These are phyloP conservation scores for Acidomyces sp. DNA, from an alignment of 495 filamentous ascomycete species.

Conservation along the genomic window DNA sequence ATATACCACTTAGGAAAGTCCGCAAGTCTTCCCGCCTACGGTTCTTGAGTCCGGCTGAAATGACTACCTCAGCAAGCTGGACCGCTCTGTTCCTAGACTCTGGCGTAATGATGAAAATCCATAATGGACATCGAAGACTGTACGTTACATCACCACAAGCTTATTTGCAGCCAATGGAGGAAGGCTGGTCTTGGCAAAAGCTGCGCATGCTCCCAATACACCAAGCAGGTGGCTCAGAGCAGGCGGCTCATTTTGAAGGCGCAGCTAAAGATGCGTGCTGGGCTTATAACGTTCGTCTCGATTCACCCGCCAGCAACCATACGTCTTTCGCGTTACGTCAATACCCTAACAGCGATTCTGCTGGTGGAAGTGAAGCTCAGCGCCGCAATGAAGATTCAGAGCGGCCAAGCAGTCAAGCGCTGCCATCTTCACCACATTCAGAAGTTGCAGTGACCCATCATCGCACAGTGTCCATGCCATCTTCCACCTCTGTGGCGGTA, in stretches of 20 bases:
- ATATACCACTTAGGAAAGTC: slow-evolving; percentile 57
- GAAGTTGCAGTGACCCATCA: not conserved
- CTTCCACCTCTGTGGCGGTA: slow-evolving; percentile 14
- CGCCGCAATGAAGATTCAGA: not conserved
- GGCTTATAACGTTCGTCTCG: slow-evolving; percentile 40
- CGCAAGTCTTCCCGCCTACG: slow-evolving; percentile 52
- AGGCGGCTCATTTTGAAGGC: slow-evolving; percentile 27
- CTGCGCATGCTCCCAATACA: slow-evolving; percentile 8
- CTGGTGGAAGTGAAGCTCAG: slow-evolving; percentile 21
- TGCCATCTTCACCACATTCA: not conserved
- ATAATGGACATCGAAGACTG: slow-evolving; percentile 41
- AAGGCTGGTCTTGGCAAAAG: slow-evolving; percentile 46
- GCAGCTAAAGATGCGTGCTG: slow-evolving; percentile 42
- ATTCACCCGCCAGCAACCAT: slow-evolving; percentile 33
- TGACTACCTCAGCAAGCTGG: slow-evolving; percentile 54
- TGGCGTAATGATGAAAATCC: slow-evolving; percentile 48
- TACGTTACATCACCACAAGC: slow-evolving; percentile 54
- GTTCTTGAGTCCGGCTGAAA: slow-evolving; percentile 51
- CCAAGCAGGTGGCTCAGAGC: slow-evolving; percentile 23
- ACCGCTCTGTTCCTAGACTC: slow-evolving; percentile 50
- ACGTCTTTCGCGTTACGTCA: slow-evolving; percentile 28
- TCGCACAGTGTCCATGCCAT: slow-evolving; percentile 39
- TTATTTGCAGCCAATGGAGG: slow-evolving; percentile 42
- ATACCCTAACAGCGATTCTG: slow-evolving; percentile 21
- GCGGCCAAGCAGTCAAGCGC: not conserved